Evolutionary conservation across 2,329 filamentous ascomycete genomes (phyloP).

Genomic region (Calonectria hongkongensis): DNA sequence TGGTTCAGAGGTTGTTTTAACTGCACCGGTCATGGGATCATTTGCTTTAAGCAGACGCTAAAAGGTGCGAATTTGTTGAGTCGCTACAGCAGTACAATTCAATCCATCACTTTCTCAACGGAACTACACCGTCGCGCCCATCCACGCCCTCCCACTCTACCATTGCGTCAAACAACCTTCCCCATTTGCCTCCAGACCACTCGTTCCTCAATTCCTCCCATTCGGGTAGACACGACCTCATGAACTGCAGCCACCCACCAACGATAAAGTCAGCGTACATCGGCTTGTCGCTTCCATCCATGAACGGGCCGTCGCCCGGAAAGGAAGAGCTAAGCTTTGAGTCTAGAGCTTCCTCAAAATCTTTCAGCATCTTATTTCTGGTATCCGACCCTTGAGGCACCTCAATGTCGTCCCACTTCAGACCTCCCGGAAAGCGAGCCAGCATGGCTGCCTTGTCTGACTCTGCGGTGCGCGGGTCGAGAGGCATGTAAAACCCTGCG

Average conservation of each 20-base stretch:
- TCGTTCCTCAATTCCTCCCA: not conserved
- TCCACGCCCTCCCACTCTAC: not conserved
- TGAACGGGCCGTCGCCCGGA: not conserved
- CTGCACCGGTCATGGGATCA: no score
- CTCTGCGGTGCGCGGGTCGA: not conserved
- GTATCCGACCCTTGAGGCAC: not conserved
- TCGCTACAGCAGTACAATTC: no score
- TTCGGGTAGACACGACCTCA: constrained; percentile 6
- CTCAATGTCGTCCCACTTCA: constrained; percentile 1
- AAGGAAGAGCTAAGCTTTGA: not conserved
- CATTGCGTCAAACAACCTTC: not conserved
- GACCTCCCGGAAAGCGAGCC: not conserved
- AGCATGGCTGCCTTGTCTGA: not conserved
- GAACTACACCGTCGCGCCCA: not conserved
- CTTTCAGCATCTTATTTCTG: not conserved
- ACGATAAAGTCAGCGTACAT: not conserved
- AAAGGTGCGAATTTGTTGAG: no score
- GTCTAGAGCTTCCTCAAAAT: not conserved
- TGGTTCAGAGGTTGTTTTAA: no score
- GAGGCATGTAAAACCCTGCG: not conserved
- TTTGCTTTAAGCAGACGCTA: no score
- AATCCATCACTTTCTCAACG: not conserved
- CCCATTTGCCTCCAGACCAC: constrained; percentile 4
- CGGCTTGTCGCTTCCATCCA: not conserved
- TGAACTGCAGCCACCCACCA: constrained; percentile 2